Conservation (phyloP, 2,329 filamentous ascomycete genomes). For the Sarocladium oryzae region DNA sequence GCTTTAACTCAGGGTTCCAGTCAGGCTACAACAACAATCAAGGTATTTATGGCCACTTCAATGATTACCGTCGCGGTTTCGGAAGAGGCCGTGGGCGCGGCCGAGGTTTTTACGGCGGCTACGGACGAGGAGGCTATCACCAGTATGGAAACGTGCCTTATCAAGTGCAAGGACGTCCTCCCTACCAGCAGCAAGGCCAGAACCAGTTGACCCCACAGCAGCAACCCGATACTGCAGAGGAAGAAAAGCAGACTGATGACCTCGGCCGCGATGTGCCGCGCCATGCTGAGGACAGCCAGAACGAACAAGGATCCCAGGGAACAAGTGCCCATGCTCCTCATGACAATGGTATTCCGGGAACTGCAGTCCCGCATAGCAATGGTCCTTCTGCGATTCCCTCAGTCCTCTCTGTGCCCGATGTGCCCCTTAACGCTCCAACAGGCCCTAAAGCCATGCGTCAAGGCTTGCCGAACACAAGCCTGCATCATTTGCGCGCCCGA, state of each 20-base stretch:
- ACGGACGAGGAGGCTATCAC: constrained; percentile 20
- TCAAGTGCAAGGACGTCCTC: constrained; percentile 24
- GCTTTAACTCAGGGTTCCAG: constrained; percentile 70
- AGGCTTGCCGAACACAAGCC: constrained; percentile 75
- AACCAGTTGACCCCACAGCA: constrained; percentile 11
- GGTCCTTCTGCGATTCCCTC: constrained; percentile 23
- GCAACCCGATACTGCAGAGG: constrained; percentile 12
- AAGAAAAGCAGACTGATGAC: constrained; percentile 21
- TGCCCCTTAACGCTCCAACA: constrained; percentile 70
- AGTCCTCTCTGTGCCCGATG: constrained; percentile 29
- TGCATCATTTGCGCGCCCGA: constrained; percentile 55
- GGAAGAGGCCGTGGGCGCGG: constrained; percentile 61
- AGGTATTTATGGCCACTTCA: constrained; percentile 79
- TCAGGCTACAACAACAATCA: constrained; percentile 62
- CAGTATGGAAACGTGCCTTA: constrained; percentile 34
- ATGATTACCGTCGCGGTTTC: constrained; percentile 70
- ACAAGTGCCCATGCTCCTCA: constrained; percentile 10
- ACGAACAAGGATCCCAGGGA: neutral
- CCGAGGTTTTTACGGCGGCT: constrained; percentile 51
- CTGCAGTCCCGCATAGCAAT: neutral
- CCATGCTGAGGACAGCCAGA: constrained; percentile 1
- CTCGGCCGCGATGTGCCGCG: constrained; percentile 6
- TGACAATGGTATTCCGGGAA: constrained; percentile 13
- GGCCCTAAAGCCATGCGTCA: constrained; percentile 94
- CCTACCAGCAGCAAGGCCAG: constrained; percentile 16